Percentiles rank a stretch among this genome's conserved stretches.
These are phyloP conservation scores for Didymella pinodella DNA, from an alignment of 2,329 filamentous ascomycete species.

Conservation along the genomic window DNA sequence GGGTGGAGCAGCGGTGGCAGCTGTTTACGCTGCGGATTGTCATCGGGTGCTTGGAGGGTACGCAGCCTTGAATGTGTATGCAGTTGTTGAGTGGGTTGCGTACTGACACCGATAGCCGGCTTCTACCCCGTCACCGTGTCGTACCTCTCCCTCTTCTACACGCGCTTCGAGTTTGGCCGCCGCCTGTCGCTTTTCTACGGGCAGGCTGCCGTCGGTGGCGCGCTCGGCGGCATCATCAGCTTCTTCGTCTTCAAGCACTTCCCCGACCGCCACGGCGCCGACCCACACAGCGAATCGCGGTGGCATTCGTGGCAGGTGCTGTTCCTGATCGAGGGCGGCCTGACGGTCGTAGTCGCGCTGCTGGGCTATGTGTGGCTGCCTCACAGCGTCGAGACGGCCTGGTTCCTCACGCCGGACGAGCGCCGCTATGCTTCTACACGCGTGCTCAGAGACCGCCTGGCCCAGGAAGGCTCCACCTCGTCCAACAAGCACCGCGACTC, in stretches of 20 bases:
- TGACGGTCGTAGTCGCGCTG: conserved; percentile 58
- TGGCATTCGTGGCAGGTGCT: conserved; percentile 62
- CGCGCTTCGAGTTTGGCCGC: conserved; percentile 64
- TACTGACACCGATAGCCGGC: conserved; percentile 52
- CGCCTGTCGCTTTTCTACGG: conserved; percentile 65
- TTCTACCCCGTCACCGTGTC: conserved; percentile 67
- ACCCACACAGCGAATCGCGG: conserved; percentile 7
- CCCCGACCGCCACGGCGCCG: conserved; percentile 29
- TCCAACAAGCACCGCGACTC: conserved; percentile 23
- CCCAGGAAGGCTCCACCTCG: conserved; percentile 29
- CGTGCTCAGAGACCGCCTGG: conserved; percentile 51
- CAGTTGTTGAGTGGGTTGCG: neutral
- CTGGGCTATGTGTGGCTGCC: conserved; percentile 61
- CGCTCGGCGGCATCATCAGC: conserved; percentile 63
- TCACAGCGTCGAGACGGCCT: conserved; percentile 58
- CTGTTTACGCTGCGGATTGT: conserved; percentile 55
- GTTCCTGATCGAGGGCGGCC: conserved; percentile 59
- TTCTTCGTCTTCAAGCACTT: conserved; percentile 59
- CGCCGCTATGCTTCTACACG: conserved; percentile 57
- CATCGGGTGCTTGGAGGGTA: conserved; percentile 59
- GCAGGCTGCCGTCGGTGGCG: conserved; percentile 64
- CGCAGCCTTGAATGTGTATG: neutral
- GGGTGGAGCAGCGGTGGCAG: conserved; percentile 57
- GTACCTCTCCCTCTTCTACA: conserved; percentile 68
- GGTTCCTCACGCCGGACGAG: conserved; percentile 60